A percentile compares a stretch with the other conserved stretches of the same genome.
These are phyloP conservation scores for Boletellus ananiceps DNA, from an alignment of 768 basidiomycete species.

Conservation along the genomic window DNA sequence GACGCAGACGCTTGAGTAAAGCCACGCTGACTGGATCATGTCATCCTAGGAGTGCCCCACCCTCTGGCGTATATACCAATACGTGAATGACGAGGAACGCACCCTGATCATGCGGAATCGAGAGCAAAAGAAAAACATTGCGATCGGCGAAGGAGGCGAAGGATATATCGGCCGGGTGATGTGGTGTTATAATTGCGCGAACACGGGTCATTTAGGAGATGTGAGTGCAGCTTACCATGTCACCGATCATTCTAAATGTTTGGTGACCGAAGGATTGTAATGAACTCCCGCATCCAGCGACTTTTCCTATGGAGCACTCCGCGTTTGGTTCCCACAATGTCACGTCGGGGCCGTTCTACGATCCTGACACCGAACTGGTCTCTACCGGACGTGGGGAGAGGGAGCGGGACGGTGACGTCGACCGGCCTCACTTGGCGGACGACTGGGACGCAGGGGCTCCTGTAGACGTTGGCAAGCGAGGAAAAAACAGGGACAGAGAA, in stretches of 20 bases:
- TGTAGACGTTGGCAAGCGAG: constrained; percentile 62
- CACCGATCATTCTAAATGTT: neutral
- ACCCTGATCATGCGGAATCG: constrained; percentile 41
- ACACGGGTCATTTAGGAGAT: constrained; percentile 71
- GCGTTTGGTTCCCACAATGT: constrained; percentile 65
- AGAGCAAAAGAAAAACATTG: constrained; percentile 44
- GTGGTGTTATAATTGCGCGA: constrained; percentile 83
- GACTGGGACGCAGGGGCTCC: constrained; percentile 47
- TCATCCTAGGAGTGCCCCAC: constrained; percentile 71
- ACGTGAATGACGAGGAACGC: constrained; percentile 54
- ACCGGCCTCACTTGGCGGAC: constrained; percentile 33
- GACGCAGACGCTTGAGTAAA: neutral
- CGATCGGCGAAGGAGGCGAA: constrained; percentile 69
- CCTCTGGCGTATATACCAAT: constrained; percentile 76
- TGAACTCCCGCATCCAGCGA: constrained; percentile 37
- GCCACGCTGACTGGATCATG: neutral
- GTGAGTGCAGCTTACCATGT: constrained; percentile 39
- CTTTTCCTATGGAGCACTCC: constrained; percentile 49
- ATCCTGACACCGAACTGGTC: constrained; percentile 34
- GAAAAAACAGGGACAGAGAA: constrained; percentile 54
- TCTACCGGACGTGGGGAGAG: constrained; percentile 35
- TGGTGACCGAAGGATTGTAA: constrained; percentile 52
- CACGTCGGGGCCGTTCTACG: constrained; percentile 62
- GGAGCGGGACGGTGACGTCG: constrained; percentile 29
- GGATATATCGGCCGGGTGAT: constrained; percentile 69